These are phyloP conservation scores for Penicillium ucsense DNA, from an alignment of 495 filamentous ascomycete species.

Conservation along the genomic window DNA sequence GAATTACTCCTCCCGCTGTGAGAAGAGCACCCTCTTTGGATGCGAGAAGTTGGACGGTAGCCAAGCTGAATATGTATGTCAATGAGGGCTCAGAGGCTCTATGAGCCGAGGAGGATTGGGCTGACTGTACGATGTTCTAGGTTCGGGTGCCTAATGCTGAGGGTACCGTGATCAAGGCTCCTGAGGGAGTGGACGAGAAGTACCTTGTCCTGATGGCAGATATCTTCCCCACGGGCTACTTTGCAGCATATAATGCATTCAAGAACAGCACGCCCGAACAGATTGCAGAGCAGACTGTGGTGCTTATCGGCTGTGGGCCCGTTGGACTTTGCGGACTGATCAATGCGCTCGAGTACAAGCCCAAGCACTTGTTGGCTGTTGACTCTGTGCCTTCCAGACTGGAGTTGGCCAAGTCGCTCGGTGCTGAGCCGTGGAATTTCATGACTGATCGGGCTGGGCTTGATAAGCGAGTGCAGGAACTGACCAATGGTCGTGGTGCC, in stretches of 20 bases:
- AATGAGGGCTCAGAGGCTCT: not conserved
- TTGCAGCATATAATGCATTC: constrained; percentile 79
- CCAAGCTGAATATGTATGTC: constrained; percentile 71
- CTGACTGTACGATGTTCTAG: constrained; percentile 12
- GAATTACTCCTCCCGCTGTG: constrained; percentile 75
- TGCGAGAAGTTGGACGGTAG: constrained; percentile 66
- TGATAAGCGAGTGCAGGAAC: constrained; percentile 59
- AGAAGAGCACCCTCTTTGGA: constrained; percentile 67
- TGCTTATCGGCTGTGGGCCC: constrained; percentile 83
- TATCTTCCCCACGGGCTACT: constrained; percentile 65
- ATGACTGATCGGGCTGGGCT: constrained; percentile 56
- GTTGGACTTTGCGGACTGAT: constrained; percentile 84
- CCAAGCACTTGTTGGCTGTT: constrained; percentile 75
- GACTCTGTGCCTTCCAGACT: constrained; percentile 74
- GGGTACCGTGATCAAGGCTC: constrained; percentile 68
- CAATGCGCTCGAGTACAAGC: constrained; percentile 69
- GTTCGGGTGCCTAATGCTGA: constrained; percentile 79
- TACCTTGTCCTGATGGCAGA: constrained; percentile 61
- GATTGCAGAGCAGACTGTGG: constrained; percentile 59
- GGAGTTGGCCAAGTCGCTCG: constrained; percentile 64
- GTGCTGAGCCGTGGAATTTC: constrained; percentile 84
- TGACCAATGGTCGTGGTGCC: constrained; percentile 75
- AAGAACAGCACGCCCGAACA: constrained; percentile 50
- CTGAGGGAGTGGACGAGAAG: constrained; percentile 64
- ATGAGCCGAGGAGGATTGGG: not conserved